phyloP scores from a whole-genome alignment of 2,329 filamentous ascomycete species.

The Xylaria sp. region DNA sequence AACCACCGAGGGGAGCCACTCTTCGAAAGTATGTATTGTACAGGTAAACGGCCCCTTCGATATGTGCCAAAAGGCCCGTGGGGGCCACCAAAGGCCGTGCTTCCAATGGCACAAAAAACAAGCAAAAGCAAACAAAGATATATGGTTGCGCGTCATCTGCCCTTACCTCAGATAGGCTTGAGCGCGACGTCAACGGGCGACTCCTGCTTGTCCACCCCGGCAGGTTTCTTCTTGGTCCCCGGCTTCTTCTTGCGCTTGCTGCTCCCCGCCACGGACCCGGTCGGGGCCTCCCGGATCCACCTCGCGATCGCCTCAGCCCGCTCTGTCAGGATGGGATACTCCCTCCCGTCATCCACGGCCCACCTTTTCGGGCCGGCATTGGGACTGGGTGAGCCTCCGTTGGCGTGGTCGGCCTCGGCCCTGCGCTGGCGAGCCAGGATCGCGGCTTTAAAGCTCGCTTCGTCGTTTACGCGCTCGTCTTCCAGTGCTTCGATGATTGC shows the following conservation, averaged over 20 bases:
- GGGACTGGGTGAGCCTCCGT: constrained; percentile 28
- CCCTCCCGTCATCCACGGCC: constrained; percentile 66
- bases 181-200: constrained; percentile 4
- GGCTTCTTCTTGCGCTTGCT: constrained; percentile 39
- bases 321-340: constrained; percentile 71
- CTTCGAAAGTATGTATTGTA: too few relatives aligned
- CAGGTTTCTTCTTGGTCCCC: constrained; percentile 24
- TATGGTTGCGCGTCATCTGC: background rate
- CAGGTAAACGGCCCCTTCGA: too few relatives aligned
- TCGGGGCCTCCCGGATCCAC: constrained; percentile 68
- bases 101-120: background rate
- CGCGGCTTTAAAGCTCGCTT: constrained; percentile 65
- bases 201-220: constrained; percentile 18
- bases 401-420: constrained; percentile 55
- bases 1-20: too few relatives aligned
- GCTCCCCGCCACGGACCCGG: constrained; percentile 32
- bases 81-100: too few relatives aligned
- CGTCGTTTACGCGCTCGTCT: constrained; percentile 69
- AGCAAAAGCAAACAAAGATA: too few relatives aligned
- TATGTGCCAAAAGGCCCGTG: too few relatives aligned
- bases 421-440: constrained; percentile 63
- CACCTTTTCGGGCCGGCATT: constrained; percentile 51
- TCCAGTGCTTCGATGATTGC: constrained; percentile 68
- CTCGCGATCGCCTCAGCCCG: constrained; percentile 68
- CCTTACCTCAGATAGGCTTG: background rate